Evolutionary conservation across 495 filamentous ascomycete species (phyloP), one percentile per base, ranked within the genome.

Genomic region (Aspergillus steynii): DNA sequence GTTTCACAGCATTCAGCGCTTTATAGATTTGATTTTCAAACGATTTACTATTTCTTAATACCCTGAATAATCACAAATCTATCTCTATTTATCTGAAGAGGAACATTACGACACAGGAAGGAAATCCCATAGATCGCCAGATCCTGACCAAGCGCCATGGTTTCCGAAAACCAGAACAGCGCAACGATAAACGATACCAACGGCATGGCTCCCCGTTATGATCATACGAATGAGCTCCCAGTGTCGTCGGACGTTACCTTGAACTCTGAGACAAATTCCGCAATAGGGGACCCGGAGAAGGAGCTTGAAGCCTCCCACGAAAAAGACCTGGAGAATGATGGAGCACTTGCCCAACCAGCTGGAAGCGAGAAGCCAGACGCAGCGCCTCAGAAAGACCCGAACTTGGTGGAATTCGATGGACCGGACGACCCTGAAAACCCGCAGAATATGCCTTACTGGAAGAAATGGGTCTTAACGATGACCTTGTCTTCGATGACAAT

Each of bases 401-500:
- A 79, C 45, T 64, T 80, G 6, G 74, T 81, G 1, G 74, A 74
- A 37, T 81, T 73, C 70, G 72, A 79, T 62, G 77, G 78, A 7
- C 76, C 74, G 0, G 66, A 89, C 53, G 90, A 93, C 63, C 88
- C 88, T 0, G 74, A 83, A 49, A 90, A 91, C 74, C 90, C 90
- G 4, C 79, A 86, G 67, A 93, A 94, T 71, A 91, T 88, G 64
- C 68, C 83, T 0, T 60, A 65, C 0, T 62, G 71, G 46, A 78
- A 80, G 54, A 96, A 96, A 74, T 93, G 89, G 87, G 60, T 86
- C 0, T 81, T 90, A 52, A 88, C 93, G 0, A 81, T 85, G 65
- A 77, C 88, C 31, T 74, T 88, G 58, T 79, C 80, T 10, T 65
- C 68, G 1, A 77, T 88, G 75, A 87, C 83, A 4, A 77, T 88